Base-by-base conservation (phyloP, 345 rosid species). In the Angophora floribunda region DNA sequence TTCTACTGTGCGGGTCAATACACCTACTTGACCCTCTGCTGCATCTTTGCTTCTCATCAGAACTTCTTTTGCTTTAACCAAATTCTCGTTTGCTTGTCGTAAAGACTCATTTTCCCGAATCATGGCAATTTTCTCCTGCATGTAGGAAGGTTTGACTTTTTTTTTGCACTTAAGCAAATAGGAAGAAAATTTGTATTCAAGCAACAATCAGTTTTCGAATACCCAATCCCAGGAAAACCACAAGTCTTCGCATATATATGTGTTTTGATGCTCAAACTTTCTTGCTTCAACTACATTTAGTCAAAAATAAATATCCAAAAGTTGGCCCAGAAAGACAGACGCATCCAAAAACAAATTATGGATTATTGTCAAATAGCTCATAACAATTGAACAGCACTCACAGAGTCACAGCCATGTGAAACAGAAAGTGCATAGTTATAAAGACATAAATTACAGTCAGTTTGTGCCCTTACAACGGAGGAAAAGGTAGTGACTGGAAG, bases 121-220 rank as follows among this genome's bases (percentile, higher is more conserved):
- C 98, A 97, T 96, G 87, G 96, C 91, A 93, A 97, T 92, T 93
- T 97, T 97, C 92, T 97, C 99, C 99, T 96, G 95, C 92, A 93
- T 86, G 14, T 61, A 75, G 89, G 90, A 86, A 86, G 85, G 17
- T 63, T 21, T 70, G 8, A 32, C 17, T 24, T 41, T 16, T 12
- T 67, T 65, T 75, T 52, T 30, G 6, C 44, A 44, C 17, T 63
- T 59, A 51, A 49, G 41, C 52, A 67, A 47, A 88, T 36, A 52
- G 70, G 49, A 41, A 75, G 26, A 75, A 19, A 75, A 36, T 36
- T 75, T 75, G 82, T 36, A 36, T 36, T 75, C 82, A 75, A 75
- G 82, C 47, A 75, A 75, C 82, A 19, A 75, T 75, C 49, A 75
- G 82, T 75, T 75, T 67, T 75, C 3, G 1, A 75, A 75, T 75